Base-by-base conservation (phyloP, 2,329 filamentous ascomycete genomes). In the Claviceps humidiphila region DNA sequence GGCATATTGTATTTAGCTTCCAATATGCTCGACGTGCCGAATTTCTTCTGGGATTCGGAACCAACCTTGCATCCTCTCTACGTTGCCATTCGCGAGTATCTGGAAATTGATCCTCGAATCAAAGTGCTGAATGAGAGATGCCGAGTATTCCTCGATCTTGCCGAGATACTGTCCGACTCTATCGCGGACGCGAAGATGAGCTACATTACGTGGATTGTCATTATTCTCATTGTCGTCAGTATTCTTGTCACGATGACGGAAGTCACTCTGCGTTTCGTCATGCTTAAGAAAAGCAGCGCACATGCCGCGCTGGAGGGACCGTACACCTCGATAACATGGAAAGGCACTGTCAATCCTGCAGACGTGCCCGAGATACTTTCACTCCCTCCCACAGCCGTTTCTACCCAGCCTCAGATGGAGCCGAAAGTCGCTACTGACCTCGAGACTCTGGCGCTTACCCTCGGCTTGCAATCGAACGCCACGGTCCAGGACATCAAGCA, bases 31-130 rank as follows among this genome's bases (percentile, higher is more conserved):
- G 90, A 96, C 67, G 89, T 94, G 1, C 91, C 91, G 55, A 94
- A 91, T 66, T 96, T 96, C 76, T 95, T 97, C 76, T 98, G 93
- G 93, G 90, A 97, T 66, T 87, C 87, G 11, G 93, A 98, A 65
- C 93, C 93, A 17, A 96, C 89, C 0, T 77, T 98, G 0, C 89
- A 96, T 65, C 93, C 93, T 0, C 82, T 98, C 30, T 98, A 98
- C 72, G 84, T 82, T 54, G 93, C 90, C 54, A 89, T 97, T 49
- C 87, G 93, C 61, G 93, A 97, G 67, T 98, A 98, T 64, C 84
- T 98, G 55, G 93, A 98, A 64, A 97, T 98, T 66, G 91, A 95
- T 63, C 89, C 86, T 7, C 88, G 93, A 51, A 95, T 95, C 65
- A 89, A 94, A 68, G 90, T 97, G 24, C 84, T 98, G 58, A 98